A percentile compares a stretch with the other conserved stretches of the same genome.
Conservation (phyloP, 345 rosid genomes). For the Xanthoceras sorbifolium region DNA sequence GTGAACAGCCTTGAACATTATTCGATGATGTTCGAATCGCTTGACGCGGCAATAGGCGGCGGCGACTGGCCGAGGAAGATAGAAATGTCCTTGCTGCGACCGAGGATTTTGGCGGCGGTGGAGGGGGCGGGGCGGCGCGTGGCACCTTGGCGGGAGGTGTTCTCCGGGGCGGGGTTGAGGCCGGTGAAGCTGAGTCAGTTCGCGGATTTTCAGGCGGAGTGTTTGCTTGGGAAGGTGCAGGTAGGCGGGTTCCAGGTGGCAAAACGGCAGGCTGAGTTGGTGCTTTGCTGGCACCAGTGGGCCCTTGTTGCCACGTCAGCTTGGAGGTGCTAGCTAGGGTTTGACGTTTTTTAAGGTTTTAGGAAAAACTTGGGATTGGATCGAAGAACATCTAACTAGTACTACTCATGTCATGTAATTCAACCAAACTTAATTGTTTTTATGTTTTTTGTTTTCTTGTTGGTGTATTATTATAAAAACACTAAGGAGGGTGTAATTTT, state of each 20-base stretch:
- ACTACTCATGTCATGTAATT: slow-evolving; percentile 17
- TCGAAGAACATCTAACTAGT: neutral
- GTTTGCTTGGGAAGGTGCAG: slow-evolving; percentile 67
- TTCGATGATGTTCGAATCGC: slow-evolving; percentile 74
- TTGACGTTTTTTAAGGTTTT: slow-evolving; percentile 10
- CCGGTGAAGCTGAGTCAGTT: slow-evolving; percentile 73
- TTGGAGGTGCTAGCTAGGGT: slow-evolving; percentile 57
- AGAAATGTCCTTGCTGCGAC: slow-evolving; percentile 57
- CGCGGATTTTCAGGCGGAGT: slow-evolving; percentile 85
- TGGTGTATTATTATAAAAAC: neutral
- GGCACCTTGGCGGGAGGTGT: slow-evolving; percentile 71
- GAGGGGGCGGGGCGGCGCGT: slow-evolving; percentile 53
- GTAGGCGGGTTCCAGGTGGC: slow-evolving; percentile 91
- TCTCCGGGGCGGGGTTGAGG: slow-evolving; percentile 79
- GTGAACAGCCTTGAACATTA: slow-evolving; percentile 70
- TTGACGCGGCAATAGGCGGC: slow-evolving; percentile 66
- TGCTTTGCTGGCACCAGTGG: slow-evolving; percentile 89
- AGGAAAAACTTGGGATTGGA: neutral
- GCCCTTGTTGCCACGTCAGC: slow-evolving; percentile 86
- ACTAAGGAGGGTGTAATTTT: neutral
- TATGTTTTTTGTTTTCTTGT: neutral
- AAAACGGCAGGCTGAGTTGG: slow-evolving; percentile 77
- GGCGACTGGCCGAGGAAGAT: slow-evolving; percentile 69
- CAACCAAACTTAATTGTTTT: neutral
- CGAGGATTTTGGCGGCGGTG: slow-evolving; percentile 61